These are phyloP conservation scores for Pezicula rhizophila DNA, from an alignment of 2,329 filamentous ascomycete species.

Conservation along the genomic window DNA sequence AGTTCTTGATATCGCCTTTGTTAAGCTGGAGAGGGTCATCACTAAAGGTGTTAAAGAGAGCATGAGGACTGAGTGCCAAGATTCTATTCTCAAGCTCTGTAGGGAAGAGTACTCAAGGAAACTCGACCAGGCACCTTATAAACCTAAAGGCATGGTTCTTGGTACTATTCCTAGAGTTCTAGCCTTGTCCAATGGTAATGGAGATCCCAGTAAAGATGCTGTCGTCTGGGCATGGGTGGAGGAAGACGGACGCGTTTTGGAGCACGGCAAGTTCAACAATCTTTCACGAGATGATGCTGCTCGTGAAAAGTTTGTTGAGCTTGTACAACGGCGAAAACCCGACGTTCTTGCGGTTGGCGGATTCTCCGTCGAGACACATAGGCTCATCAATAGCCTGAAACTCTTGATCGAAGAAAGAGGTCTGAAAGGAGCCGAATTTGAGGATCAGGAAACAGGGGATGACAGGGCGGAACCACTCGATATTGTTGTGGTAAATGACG, in stretches of 20 bases:
- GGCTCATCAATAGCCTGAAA: constrained; percentile 74
- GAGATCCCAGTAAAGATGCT: constrained; percentile 66
- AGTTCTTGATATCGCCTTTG: constrained; percentile 73
- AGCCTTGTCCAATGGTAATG: constrained; percentile 79
- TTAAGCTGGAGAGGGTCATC: constrained; percentile 77
- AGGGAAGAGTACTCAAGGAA: constrained; percentile 84
- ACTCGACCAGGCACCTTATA: constrained; percentile 92
- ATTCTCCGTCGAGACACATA: constrained; percentile 80
- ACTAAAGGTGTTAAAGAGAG: constrained; percentile 92
- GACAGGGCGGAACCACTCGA: constrained; percentile 76
- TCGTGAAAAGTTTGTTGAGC: constrained; percentile 66
- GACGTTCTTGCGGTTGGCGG: constrained; percentile 89
- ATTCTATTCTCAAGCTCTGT: constrained; percentile 80
- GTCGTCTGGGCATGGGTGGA: constrained; percentile 90
- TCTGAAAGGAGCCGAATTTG: constrained; percentile 74
- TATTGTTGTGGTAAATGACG: constrained; percentile 88
- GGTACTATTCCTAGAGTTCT: constrained; percentile 85
- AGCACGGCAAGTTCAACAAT: constrained; percentile 82
- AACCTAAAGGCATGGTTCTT: constrained; percentile 85
- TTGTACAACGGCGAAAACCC: constrained; percentile 73
- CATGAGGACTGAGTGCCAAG: constrained; percentile 88
- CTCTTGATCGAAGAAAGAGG: constrained; percentile 72
- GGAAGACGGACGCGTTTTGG: constrained; percentile 82
- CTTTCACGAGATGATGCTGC: constrained; percentile 64
- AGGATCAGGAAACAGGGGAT: constrained; percentile 70